Conservation (phyloP, 2,329 filamentous ascomycete genomes). For the Trichoderma simmonsii region DNA sequence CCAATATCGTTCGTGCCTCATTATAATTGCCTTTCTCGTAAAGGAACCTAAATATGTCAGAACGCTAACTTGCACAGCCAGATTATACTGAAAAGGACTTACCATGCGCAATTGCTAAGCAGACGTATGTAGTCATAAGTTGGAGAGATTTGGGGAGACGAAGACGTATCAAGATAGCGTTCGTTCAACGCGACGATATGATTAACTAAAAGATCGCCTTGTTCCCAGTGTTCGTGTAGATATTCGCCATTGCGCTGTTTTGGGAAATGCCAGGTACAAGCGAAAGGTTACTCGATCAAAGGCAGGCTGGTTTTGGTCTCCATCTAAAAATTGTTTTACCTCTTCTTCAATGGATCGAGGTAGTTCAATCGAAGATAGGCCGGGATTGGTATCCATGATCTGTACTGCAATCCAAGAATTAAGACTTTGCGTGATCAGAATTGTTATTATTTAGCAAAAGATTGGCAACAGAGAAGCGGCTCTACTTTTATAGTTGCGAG, state of each 20-base stretch:
- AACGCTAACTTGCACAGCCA: neutral
- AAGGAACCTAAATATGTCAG: neutral
- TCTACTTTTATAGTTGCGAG: too few relatives aligned
- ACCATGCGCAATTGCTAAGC: neutral
- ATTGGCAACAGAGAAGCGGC: too few relatives aligned
- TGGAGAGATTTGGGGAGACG: neutral
- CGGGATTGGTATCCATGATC: too few relatives aligned
- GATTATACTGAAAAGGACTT: too few relatives aligned
- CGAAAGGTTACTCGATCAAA: neutral
- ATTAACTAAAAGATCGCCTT: neutral
- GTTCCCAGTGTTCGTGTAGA: neutral
- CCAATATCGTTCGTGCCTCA: neutral
- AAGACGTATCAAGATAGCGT: neutral
- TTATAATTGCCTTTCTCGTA: neutral
- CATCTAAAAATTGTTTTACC: neutral
- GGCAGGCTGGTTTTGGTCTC: neutral
- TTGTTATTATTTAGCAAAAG: too few relatives aligned
- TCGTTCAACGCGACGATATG: neutral
- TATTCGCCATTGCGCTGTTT: neutral
- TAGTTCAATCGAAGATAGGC: too few relatives aligned
- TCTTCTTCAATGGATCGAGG: neutral
- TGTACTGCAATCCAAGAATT: too few relatives aligned
- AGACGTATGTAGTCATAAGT: neutral
- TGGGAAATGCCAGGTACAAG: neutral
- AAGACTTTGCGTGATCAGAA: too few relatives aligned